Conservation (phyloP, 257 asterid species). For the Solanum piurae region DNA sequence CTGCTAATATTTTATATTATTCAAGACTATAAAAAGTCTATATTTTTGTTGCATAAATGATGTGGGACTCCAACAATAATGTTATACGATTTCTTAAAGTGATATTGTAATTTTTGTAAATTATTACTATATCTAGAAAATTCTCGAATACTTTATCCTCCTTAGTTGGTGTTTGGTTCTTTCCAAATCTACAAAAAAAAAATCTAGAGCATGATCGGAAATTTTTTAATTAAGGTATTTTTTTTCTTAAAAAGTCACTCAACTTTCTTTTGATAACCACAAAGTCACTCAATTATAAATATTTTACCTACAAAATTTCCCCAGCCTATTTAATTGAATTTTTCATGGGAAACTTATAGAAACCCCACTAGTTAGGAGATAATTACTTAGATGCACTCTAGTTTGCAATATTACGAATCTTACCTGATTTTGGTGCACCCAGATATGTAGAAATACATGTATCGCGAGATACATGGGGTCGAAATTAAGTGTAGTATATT, state of each 20-base stretch:
- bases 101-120: background rate
- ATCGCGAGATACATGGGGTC: too few relatives aligned
- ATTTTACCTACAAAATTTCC: too few relatives aligned
- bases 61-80: background rate
- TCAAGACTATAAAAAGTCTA: background rate
- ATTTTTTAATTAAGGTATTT: too few relatives aligned
- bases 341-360: too few relatives aligned
- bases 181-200: too few relatives aligned
- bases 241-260: background rate
- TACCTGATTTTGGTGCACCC: too few relatives aligned
- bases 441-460: too few relatives aligned
- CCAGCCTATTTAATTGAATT: background rate
- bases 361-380: too few relatives aligned
- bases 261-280: too few relatives aligned
- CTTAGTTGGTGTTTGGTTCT: background rate
- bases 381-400: too few relatives aligned
- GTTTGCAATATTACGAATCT: too few relatives aligned
- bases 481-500: too few relatives aligned
- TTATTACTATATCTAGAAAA: background rate
- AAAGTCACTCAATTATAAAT: background rate
- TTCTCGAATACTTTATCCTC: background rate
- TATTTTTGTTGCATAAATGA: background rate
- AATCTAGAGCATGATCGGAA: background rate
- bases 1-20: background rate
- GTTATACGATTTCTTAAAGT: background rate